Evolutionary conservation across 83 land plant species (phyloP), one percentile per base, ranked within the genome.

Genomic region (Larix sibirica): DNA sequence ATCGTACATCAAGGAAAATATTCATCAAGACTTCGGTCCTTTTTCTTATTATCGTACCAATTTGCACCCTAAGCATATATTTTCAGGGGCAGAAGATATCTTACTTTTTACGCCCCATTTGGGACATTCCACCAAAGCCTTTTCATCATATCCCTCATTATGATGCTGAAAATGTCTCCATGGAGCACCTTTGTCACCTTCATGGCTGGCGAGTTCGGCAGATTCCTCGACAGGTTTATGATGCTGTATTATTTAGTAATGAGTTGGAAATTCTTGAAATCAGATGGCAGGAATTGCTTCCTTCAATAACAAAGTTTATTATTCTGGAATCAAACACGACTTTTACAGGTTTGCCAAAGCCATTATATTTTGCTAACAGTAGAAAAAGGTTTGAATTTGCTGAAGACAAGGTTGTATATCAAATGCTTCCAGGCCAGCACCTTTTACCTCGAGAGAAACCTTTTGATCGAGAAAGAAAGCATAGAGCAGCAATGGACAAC

Each of bases 231-330:
- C 90, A 91, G 16, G 91, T 97, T 17, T 95, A 90, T 79, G 99
- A 97, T 80, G 99, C 94, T 42, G 85, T 97, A 84, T 86, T 97
- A 80, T 97, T 97, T 89, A 95, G 90, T 92, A 89, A 93, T 68
- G 97, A 97, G 89, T 79, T 97, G 62, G 99, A 97, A 84, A 16
- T 97, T 40, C 95, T 97, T 6, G 98, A 97, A 74, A 89, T 97
- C 66, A 86, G 99, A 59, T 90, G 90, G 92, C 93, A 69, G 6
- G 98, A 92, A 80, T 84, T 92, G 31, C 31, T 80, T 70, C 97
- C 98, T n/a, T 84, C 79, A 59, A 90, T 97, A 38, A 78, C 90
- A 13, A 91, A 90, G 62, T 97, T 97, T 68, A 77, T 95, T n/a
- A 86, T 97, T 75, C 63, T 97, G 44, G 99, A 97, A 81, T 92